Conservation (phyloP, 306 rosid genomes). For the Fagus sylvatica region DNA sequence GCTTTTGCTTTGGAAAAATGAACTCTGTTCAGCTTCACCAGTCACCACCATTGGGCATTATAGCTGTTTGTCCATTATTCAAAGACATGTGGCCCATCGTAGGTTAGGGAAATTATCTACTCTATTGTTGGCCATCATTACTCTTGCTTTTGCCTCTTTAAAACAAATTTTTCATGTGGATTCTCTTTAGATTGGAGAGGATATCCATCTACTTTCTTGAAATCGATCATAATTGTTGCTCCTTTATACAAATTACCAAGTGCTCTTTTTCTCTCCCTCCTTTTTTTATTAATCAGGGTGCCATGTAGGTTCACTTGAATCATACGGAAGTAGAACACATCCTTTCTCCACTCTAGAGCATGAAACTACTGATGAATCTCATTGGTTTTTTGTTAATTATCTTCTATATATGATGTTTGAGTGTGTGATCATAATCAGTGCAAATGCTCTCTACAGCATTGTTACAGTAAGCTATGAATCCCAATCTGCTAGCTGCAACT, state of each 20-base stretch:
- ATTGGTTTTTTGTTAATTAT: too few relatives aligned
- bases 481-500: too few relatives aligned
- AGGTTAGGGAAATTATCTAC: neutral
- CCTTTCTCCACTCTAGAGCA: too few relatives aligned
- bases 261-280: neutral
- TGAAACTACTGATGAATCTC: too few relatives aligned
- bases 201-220: neutral
- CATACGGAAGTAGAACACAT: too few relatives aligned
- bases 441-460: too few relatives aligned
- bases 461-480: too few relatives aligned
- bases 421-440: too few relatives aligned
- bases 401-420: too few relatives aligned
- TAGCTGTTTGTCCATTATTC: neutral
- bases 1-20: neutral
- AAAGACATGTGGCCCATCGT: neutral
- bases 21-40: neutral
- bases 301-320: too few relatives aligned
- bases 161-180: neutral
- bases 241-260: neutral
- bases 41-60: neutral
- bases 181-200: neutral
- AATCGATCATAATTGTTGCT: neutral
- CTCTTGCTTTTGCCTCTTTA: neutral
- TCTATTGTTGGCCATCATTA: neutral
- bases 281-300: too few relatives aligned